A percentile compares a stretch with the other conserved stretches of the same genome.
Conservation (phyloP, 805 yeast genomes). For the Suhomyces kilbournensis region DNA sequence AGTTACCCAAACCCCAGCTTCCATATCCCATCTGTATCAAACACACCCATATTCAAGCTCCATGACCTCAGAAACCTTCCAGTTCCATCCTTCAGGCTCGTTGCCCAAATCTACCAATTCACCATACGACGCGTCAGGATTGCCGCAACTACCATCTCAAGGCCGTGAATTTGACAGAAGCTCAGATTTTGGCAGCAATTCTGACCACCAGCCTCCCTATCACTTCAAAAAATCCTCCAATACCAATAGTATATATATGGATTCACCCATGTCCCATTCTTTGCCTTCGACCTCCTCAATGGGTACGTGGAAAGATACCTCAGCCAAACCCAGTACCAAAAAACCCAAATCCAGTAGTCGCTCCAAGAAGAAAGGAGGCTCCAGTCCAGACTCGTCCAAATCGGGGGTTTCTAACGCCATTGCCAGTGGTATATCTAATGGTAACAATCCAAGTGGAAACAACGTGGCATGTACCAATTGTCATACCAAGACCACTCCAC, state of each 20-base stretch:
- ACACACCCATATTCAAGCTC: conserved; percentile 1
- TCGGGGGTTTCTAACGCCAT: neutral
- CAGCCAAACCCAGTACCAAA: conserved; percentile 3
- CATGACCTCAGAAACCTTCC: conserved; percentile 1
- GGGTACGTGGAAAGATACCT: neutral
- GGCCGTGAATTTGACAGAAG: neutral
- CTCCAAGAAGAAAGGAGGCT: conserved; percentile 5
- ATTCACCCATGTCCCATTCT: conserved; percentile 3
- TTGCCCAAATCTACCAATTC: neutral
- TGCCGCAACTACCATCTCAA: conserved; percentile 2
- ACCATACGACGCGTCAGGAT: neutral
- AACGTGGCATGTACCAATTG: conserved; percentile 72
- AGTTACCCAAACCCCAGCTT: conserved; percentile 18
- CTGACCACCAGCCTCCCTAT: neutral
- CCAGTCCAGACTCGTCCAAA: neutral
- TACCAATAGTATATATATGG: neutral
- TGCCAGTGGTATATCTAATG: neutral
- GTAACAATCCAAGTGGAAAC: neutral
- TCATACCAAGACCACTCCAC: conserved; percentile 86
- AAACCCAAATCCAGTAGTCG: conserved; percentile 4
- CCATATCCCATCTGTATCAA: conserved; percentile 4
- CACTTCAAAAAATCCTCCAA: neutral
- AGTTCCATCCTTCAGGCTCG: conserved; percentile 6
- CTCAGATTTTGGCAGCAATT: neutral
- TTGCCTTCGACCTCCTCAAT: conserved; percentile 7